Base-by-base conservation (phyloP, 768 basidiomycete species). In the Cytidiella melzeri region DNA sequence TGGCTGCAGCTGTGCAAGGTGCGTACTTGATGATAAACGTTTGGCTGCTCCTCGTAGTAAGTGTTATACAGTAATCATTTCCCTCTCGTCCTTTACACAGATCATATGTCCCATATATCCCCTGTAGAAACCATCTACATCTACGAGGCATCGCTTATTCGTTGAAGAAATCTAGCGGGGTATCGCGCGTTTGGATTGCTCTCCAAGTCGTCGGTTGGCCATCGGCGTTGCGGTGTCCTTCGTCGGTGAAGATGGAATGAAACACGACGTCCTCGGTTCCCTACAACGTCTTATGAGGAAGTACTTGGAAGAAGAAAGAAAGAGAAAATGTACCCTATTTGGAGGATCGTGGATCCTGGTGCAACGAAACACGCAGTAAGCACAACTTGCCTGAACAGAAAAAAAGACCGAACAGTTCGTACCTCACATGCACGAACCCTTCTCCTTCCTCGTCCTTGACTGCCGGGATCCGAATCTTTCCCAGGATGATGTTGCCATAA, bases 351-450 rank as follows among this genome's bases (percentile, higher is more conserved):
- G 84, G 55, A 87, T 83, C 57, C 85, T 86, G 61, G 25, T 57
- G 41, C 27, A 36, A 47, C 39, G 19, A 48, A 43, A 28, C 48
- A 45, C 20, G 19, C 39, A 15, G 41, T 21, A 50, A 19, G 9
- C 40, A 41, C 11, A 7, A 7, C 7, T 41, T 18, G 7, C 18
- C 7, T 23, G 9, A 41, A 18, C n/a, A 23, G 9, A 41, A 41
- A 11, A 11, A 41, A 41, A 23, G 9, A 18, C 40, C 13, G 12
- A 23, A 23, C 4, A 7, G 19, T 7, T 19, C 52, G 23, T 56
- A 86, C 85, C 84, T 77, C 60, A 88, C 77, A 55, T 89, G 85
- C 46, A 88, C 57, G 58, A 74, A 87, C 10, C 86, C 86, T 56
- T 72, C 71, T 24, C 86, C 84, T 57, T 77, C 68, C 25, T 63